phyloP scores from a whole-genome alignment of 116 monocot genomes.

The Phalaenopsis hybrid region DNA sequence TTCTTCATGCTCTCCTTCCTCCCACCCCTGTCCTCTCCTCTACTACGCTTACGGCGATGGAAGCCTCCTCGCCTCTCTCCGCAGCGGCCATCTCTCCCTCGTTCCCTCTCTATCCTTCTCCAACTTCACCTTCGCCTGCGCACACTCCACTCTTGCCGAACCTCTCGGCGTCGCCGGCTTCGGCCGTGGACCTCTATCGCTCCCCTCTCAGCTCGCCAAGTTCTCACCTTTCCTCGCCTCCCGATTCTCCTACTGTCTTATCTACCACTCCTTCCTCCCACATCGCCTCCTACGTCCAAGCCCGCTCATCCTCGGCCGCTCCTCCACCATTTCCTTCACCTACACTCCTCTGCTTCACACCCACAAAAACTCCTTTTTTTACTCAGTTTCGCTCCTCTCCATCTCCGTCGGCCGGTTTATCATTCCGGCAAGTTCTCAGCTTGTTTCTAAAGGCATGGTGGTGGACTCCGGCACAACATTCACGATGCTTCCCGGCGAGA shows the following conservation, averaged over 20 bases:
- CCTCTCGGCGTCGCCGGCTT: constrained; percentile 91
- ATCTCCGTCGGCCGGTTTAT: constrained; percentile 46
- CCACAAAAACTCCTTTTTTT: constrained; percentile 72
- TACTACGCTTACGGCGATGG: constrained; percentile 98
- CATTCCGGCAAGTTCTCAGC: constrained; percentile 16
- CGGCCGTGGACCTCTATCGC: constrained; percentile 71
- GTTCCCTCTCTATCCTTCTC: constrained; percentile 11
- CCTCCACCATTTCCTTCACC: constrained; percentile 17
- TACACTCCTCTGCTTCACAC: constrained; percentile 76
- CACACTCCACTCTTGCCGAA: constrained; percentile 68
- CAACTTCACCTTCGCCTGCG: constrained; percentile 82
- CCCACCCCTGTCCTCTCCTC: constrained; percentile 58
- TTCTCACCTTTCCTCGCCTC: constrained; percentile 46
- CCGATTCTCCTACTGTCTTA: constrained; percentile 85
- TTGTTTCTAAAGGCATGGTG: constrained; percentile 77
- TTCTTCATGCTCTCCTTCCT: constrained; percentile 34
- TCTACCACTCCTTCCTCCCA: constrained; percentile 59
- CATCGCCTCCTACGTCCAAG: constrained; percentile 43
- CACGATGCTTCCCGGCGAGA: constrained; percentile 61
- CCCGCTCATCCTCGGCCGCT: constrained; percentile 78
- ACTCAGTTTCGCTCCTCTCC: constrained; percentile 58
- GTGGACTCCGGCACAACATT: constrained; percentile 92
- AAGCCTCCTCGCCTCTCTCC: constrained; percentile 67
- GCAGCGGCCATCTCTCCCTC: constrained; percentile 42
- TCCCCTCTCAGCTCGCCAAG: constrained; percentile 72